phyloP scores from a whole-genome alignment of 2,329 filamentous ascomycete genomes.

The Sphaerulina musiva region DNA sequence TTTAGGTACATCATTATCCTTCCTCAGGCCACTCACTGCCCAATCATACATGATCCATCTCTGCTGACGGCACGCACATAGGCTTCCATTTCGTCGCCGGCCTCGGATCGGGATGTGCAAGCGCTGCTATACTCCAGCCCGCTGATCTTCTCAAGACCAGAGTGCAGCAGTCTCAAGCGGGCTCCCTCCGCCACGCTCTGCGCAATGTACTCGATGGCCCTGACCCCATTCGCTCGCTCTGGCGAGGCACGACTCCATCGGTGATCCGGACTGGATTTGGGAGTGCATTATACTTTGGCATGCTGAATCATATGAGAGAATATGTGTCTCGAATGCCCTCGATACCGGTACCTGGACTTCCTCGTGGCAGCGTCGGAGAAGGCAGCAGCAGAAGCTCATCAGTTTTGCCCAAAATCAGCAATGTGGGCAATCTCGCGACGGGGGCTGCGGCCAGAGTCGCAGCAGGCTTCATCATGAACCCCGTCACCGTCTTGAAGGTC shows the following conservation, averaged over 20 bases:
- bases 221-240: slow-evolving; percentile 66
- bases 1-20: slow-evolving; percentile 16
- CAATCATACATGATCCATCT: background rate
- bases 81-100: slow-evolving; percentile 85
- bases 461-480: slow-evolving; percentile 89
- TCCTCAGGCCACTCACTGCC: background rate
- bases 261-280: slow-evolving; percentile 91
- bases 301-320: slow-evolving; percentile 59
- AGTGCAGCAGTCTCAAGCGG: slow-evolving; percentile 73
- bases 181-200: slow-evolving; percentile 59
- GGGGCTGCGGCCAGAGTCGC: slow-evolving; percentile 78
- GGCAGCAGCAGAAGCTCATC: slow-evolving; percentile 47
- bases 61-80: slow-evolving; percentile 30
- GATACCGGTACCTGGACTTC: slow-evolving; percentile 12
- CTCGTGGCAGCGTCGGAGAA: slow-evolving; percentile 6
- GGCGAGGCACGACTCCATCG: slow-evolving; percentile 87
- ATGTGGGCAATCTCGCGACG: slow-evolving; percentile 75
- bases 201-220: slow-evolving; percentile 61
- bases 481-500: slow-evolving; percentile 92
- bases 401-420: slow-evolving; percentile 72
- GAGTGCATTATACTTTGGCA: slow-evolving; percentile 88
- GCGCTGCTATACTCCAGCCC: slow-evolving; percentile 85
- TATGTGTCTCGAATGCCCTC: slow-evolving; percentile 31
- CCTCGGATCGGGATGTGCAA: slow-evolving; percentile 76
- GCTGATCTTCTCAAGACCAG: slow-evolving; percentile 95